phyloP scores from a whole-genome alignment of 805 yeast species.

The Hanseniaspora osmophila region DNA sequence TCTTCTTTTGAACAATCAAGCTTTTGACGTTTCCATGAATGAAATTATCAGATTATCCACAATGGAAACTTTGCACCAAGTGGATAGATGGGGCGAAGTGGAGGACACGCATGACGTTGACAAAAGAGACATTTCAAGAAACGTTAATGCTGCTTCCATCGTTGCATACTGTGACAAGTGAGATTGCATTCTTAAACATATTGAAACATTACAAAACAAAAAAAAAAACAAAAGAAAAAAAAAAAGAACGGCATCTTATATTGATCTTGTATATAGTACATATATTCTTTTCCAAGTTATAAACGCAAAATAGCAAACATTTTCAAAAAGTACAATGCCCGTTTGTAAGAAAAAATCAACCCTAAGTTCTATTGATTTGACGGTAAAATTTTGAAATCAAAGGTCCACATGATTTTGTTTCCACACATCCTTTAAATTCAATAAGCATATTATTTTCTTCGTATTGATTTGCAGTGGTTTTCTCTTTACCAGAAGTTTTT shows the following conservation, averaged over 20 bases:
- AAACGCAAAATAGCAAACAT: too few relatives aligned
- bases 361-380: slow-evolving; percentile 8
- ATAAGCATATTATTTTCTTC: slow-evolving; percentile 55
- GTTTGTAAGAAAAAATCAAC: too few relatives aligned
- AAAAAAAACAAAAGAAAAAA: not conserved
- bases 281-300: too few relatives aligned
- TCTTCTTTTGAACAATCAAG: slow-evolving; percentile 30
- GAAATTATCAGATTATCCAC: slow-evolving; percentile 66
- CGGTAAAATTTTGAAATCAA: slow-evolving; percentile 19
- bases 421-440: slow-evolving; percentile 43
- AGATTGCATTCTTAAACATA: not conserved
- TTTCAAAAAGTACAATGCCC: too few relatives aligned
- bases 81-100: slow-evolving; percentile 92
- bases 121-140: slow-evolving; percentile 74
- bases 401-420: slow-evolving; percentile 36
- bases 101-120: slow-evolving; percentile 98
- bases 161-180: slow-evolving; percentile 25
- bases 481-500: slow-evolving; percentile 14
- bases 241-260: not conserved
- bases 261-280: too few relatives aligned
- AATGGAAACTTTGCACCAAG: slow-evolving; percentile 73
- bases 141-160: slow-evolving; percentile 65
- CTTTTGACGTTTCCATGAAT: slow-evolving; percentile 35
- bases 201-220: too few relatives aligned
- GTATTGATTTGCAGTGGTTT: slow-evolving; percentile 35